Conservation (phyloP, 352 stramenopile species). For the Aphanomyces invadans region DNA sequence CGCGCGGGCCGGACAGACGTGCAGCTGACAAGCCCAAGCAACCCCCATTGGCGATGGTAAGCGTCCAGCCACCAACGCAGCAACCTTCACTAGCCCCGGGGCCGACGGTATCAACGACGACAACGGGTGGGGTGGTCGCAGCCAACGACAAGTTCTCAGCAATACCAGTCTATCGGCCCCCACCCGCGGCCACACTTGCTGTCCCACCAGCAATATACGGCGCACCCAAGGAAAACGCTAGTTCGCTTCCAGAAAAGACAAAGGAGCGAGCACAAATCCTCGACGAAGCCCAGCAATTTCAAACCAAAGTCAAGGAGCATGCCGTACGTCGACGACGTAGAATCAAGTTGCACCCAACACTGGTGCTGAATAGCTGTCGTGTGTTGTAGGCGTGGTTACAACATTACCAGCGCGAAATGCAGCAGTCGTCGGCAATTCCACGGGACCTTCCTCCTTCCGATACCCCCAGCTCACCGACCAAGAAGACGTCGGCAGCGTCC, state of each 20-base stretch:
- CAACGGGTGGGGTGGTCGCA: too few species aligned
- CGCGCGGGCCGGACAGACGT: too few species aligned
- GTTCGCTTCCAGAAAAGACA: constrained; percentile 16
- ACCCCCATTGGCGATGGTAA: too few species aligned
- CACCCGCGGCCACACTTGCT: background rate
- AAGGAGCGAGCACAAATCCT: constrained; percentile 18
- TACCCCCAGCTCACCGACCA: background rate
- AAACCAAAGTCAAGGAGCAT: constrained; percentile 20
- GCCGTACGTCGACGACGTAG: background rate
- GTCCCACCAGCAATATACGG: background rate
- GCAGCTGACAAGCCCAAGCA: too few species aligned
- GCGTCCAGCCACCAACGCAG: too few species aligned
- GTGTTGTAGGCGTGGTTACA: constrained; percentile 16
- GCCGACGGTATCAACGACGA: too few species aligned
- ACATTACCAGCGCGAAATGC: constrained; percentile 18
- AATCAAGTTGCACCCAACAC: background rate
- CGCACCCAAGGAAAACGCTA: constrained; percentile 2
- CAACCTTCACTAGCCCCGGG: background rate
- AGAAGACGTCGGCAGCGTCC: background rate
- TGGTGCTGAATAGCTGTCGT: background rate
- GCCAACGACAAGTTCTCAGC: too few species aligned
- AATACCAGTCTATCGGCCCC: background rate
- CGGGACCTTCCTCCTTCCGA: background rate
- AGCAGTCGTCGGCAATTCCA: background rate
- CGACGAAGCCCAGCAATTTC: constrained; percentile 20